Percentiles rank a stretch among this genome's conserved stretches.
Evolutionary conservation across 164 flowering plant genomes (phyloP).

Genomic region (Umbilicus rupestris): DNA sequence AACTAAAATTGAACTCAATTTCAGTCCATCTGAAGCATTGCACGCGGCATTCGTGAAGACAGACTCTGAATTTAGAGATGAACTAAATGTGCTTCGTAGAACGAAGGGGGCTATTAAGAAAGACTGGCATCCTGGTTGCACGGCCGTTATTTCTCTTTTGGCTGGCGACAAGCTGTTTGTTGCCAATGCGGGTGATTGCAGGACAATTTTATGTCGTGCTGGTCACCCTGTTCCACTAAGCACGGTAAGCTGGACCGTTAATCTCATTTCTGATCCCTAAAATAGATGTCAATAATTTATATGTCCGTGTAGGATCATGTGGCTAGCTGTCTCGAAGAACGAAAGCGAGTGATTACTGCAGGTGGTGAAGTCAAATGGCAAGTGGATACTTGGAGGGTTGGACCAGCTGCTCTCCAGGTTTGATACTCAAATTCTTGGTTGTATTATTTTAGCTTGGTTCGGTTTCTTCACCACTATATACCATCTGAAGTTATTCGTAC

Average conservation of each 20-base stretch:
- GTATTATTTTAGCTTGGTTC: neutral
- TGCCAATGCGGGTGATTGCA: slow-evolving; percentile 97
- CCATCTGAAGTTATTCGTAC: too few relatives aligned
- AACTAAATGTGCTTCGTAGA: slow-evolving; percentile 38
- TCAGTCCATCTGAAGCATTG: slow-evolving; percentile 71
- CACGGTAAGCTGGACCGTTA: slow-evolving; percentile 34
- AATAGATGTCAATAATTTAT: neutral
- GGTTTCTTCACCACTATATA: neutral
- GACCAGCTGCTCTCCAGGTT: slow-evolving; percentile 91
- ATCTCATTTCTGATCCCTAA: neutral
- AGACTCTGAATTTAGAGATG: slow-evolving; percentile 66
- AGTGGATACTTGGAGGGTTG: slow-evolving; percentile 96
- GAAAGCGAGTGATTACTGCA: slow-evolving; percentile 57
- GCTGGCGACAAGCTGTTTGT: slow-evolving; percentile 65
- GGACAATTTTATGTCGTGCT: slow-evolving; percentile 64
- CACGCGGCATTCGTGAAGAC: slow-evolving; percentile 62
- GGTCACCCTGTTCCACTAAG: slow-evolving; percentile 56
- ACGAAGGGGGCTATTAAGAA: slow-evolving; percentile 41
- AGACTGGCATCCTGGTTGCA: slow-evolving; percentile 93
- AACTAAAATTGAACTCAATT: slow-evolving; percentile 6
- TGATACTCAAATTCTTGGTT: neutral
- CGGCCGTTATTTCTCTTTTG: slow-evolving; percentile 62
- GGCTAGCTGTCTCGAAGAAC: slow-evolving; percentile 77
- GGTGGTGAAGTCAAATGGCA: slow-evolving; percentile 86
- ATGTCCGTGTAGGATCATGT: slow-evolving; percentile 59